Evolutionary conservation across 2,329 filamentous ascomycete species (phyloP).

Genomic region (Scedosporium boydii): DNA sequence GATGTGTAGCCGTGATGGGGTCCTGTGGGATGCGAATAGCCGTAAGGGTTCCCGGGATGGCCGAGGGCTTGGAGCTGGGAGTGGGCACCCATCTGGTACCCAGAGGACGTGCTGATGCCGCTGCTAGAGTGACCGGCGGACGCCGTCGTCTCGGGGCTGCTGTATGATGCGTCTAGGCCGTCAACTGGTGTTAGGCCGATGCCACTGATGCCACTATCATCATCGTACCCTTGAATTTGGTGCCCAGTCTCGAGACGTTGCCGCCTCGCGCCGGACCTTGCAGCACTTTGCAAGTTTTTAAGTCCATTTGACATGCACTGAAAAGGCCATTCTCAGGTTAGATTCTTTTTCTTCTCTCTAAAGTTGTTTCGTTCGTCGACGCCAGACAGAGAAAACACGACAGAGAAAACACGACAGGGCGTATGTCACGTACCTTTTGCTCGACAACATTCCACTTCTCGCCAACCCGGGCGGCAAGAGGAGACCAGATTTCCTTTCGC

Average conservation of each 20-base stretch:
- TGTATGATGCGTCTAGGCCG: constrained; percentile 48
- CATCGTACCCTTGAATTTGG: constrained; percentile 43
- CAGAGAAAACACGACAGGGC: no score
- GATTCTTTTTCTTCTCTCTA: background rate
- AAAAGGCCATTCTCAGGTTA: constrained; percentile 8
- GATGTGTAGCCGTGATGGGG: constrained; percentile 39
- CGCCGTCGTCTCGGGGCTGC: constrained; percentile 40
- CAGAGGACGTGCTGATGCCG: constrained; percentile 15
- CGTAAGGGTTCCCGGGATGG: constrained; percentile 9
- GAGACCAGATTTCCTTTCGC: constrained; percentile 73
- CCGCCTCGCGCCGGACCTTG: constrained; percentile 56
- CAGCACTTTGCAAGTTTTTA: constrained; percentile 66
- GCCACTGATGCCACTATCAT: constrained; percentile 62
- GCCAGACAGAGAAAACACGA: no score
- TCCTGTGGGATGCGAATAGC: constrained; percentile 15
- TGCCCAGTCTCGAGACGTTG: constrained; percentile 47
- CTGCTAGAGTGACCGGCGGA: constrained; percentile 27
- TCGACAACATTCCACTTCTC: constrained; percentile 72
- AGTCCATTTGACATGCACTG: constrained; percentile 78
- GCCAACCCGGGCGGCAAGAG: constrained; percentile 62
- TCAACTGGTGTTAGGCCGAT: constrained; percentile 49
- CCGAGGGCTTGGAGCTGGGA: constrained; percentile 13
- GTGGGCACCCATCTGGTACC: constrained; percentile 6
- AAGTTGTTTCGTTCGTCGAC: background rate
- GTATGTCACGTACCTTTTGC: constrained; percentile 37